Conservation (phyloP, 2,329 filamentous ascomycete species). For the Aspergillus tanneri region DNA sequence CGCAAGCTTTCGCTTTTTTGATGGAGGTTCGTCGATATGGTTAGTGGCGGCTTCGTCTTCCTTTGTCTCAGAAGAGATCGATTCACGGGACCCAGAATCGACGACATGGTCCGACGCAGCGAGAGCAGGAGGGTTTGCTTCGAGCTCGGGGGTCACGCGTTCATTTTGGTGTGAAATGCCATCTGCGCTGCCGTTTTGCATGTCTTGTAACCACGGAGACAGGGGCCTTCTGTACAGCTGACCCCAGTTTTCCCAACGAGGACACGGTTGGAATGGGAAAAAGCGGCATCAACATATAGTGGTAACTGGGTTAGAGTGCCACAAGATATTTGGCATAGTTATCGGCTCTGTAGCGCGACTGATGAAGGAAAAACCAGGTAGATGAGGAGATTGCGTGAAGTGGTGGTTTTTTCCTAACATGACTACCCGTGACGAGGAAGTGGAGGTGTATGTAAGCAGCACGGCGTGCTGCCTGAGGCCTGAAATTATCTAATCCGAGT, state of each 20-base stretch:
- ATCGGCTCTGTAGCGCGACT: constrained; percentile 44
- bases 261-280: constrained; percentile 34
- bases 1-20: constrained; percentile 48
- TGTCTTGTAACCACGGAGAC: constrained; percentile 45
- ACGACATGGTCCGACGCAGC: constrained; percentile 21
- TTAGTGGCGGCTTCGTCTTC: constrained; percentile 29
- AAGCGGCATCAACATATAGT: constrained; percentile 45
- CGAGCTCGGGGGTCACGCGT: constrained; percentile 34
- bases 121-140: constrained; percentile 23
- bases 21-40: constrained; percentile 41
- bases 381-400: constrained; percentile 37
- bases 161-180: constrained; percentile 43
- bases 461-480: constrained; percentile 12
- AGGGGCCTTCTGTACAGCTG: constrained; percentile 42
- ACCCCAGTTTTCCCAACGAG: constrained; percentile 49
- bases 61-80: constrained; percentile 29
- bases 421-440: constrained; percentile 27
- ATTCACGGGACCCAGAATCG: constrained; percentile 25
- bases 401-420: constrained; percentile 43
- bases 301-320: constrained; percentile 29
- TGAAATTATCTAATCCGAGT: background rate
- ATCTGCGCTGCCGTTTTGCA: constrained; percentile 48
- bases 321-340: constrained; percentile 46
- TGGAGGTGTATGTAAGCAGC: constrained; percentile 36
- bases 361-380: constrained; percentile 33